These are phyloP conservation scores for Camellia sinensis DNA, from an alignment of 148 eudicot genomes.

Conservation along the genomic window DNA sequence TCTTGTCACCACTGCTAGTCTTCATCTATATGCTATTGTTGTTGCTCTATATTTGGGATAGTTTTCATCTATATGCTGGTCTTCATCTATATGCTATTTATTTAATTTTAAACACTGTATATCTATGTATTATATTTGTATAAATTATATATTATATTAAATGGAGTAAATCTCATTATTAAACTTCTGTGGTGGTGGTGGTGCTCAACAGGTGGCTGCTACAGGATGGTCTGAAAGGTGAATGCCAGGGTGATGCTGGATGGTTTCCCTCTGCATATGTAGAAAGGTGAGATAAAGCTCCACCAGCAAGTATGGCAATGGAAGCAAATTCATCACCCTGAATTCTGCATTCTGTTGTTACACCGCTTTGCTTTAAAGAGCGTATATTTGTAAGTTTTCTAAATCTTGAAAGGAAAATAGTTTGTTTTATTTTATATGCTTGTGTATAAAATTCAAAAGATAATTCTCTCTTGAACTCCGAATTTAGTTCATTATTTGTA, in stretches of 20 bases:
- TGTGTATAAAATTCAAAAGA: too few species aligned
- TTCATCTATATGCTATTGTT: neutral
- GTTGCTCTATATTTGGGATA: neutral
- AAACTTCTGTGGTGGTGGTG: neutral
- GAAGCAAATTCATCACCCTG: slow-evolving; percentile 5
- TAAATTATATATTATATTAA: too few species aligned
- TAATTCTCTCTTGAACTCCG: too few species aligned
- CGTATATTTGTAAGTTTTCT: neutral
- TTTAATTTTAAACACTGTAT: too few species aligned
- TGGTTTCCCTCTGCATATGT: slow-evolving; percentile 88
- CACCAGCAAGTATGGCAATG: slow-evolving; percentile 9
- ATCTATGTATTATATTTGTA: too few species aligned
- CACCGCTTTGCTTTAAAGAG: neutral
- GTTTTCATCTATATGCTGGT: too few species aligned
- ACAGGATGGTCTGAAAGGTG: slow-evolving; percentile 92
- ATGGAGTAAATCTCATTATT: neutral
- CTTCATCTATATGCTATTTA: too few species aligned
- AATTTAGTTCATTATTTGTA: too few species aligned
- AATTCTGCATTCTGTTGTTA: neutral
- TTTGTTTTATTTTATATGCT: neutral
- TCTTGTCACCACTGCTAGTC: neutral
- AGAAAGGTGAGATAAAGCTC: slow-evolving; percentile 37
- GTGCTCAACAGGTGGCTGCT: slow-evolving; percentile 41
- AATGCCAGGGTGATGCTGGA: too few species aligned
- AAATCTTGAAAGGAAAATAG: neutral